phyloP scores from a whole-genome alignment of 345 rosid genomes.

The Moricandia moricandioides region DNA sequence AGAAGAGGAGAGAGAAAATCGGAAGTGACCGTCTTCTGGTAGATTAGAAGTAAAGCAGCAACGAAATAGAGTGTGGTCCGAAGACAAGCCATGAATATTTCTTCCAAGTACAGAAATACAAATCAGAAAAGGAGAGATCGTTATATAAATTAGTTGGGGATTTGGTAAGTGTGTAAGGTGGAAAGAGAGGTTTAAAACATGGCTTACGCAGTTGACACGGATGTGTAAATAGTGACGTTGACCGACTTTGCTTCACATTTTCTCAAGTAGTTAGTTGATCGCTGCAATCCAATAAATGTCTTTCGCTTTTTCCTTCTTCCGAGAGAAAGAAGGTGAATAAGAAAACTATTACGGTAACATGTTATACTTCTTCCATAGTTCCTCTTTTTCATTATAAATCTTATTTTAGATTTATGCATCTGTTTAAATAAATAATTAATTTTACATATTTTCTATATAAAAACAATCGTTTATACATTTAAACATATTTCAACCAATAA shows the following conservation, averaged over 20 bases:
- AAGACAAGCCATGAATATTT: slow-evolving; percentile 36
- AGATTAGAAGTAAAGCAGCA: slow-evolving; percentile 28
- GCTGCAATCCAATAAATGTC: slow-evolving; percentile 16
- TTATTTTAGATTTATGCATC: too few species aligned
- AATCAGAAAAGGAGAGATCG: not conserved
- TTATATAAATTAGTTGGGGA: slow-evolving; percentile 5
- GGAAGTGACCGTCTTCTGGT: slow-evolving; percentile 33
- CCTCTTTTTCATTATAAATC: too few species aligned
- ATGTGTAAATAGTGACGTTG: slow-evolving; percentile 23
- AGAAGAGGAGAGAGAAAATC: slow-evolving; percentile 45
- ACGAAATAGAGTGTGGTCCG: slow-evolving; percentile 21
- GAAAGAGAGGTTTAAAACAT: slow-evolving; percentile 1
- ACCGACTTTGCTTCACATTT: slow-evolving; percentile 12
- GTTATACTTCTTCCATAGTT: too few species aligned
- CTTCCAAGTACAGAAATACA: not conserved
- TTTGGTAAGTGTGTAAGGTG: slow-evolving; percentile 24
- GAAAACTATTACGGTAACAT: too few species aligned
- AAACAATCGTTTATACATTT: too few species aligned
- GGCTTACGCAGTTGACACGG: not conserved
- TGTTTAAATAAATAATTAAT: too few species aligned
- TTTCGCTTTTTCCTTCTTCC: not conserved
- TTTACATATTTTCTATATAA: too few species aligned
- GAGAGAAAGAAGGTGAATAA: too few species aligned
- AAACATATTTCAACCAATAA: too few species aligned
- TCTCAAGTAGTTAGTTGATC: slow-evolving; percentile 17